Base-by-base conservation (phyloP, 495 filamentous ascomycete species). In the Sabuloglossum arenarium region DNA sequence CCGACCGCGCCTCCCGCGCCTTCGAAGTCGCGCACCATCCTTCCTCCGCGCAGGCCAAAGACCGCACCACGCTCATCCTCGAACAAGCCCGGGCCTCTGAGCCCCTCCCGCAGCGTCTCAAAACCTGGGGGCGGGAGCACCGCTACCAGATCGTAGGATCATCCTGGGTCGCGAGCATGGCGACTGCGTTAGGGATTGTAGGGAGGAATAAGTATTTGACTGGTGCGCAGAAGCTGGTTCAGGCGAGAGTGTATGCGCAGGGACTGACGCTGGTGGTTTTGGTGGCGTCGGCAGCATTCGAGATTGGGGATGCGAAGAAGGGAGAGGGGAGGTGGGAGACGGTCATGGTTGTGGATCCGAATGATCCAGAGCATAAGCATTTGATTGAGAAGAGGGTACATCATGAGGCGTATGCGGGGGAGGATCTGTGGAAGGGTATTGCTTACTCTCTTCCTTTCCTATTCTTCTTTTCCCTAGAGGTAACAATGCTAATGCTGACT, bases 191-290 rank as follows among this genome's bases (percentile, higher is more conserved):
- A 28, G 82, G 71, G 42, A 62, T 94, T 10, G 90, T 96, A 43
- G 76, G 82, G 54, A 75, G 86, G 58, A 89, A 86, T 68, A 78
- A 76, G 51, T 88, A 85, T 68, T 68, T 97, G 6, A 78, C 73
- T 21, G 78, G 75, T 0, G 67, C 73, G 61, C 91, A 98, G 77
- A 98, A 98, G 74, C 72, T 98, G 27, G 91, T 98, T 21, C 91
- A 98, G 75, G 93, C 93, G 10, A 80, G 91, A 74, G 83, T 98
- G 59, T 97, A 97, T 70, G 91, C 91, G n/a, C 91, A 98, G 72
- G 88, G 88, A 16, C 70, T 95, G 62, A 96, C 91, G 51, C 70
- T 98, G 19, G 85, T 84, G 64, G 86, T 97, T 54, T 70, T 98
- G 58, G 72, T 94, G 62, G 87, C 86, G 30, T 85, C 79, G 57